Percentiles rank a stretch among this genome's conserved stretches.
Conservation (phyloP, 2,329 filamentous ascomycete genomes). For the Hypoxylon sp. region DNA sequence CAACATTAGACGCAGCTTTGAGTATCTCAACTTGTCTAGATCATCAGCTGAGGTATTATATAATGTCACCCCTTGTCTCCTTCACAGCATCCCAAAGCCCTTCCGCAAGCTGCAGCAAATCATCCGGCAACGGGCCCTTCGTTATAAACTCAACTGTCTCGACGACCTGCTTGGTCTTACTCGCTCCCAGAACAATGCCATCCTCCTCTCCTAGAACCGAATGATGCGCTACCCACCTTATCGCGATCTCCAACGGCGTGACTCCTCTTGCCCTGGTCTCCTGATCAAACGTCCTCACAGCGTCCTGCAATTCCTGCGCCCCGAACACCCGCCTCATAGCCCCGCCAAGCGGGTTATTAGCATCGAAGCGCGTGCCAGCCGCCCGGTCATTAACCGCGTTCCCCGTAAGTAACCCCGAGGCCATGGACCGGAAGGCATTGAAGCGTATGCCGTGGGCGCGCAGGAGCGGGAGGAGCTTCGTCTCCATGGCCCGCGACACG, state of each 20-base stretch:
- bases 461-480: conserved; percentile 55
- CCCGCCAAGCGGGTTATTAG: conserved; percentile 49
- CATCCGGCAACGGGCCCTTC: conserved; percentile 54
- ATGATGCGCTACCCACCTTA: conserved; percentile 56
- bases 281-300: conserved; percentile 53
- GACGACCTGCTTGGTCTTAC: conserved; percentile 52
- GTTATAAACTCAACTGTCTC: conserved; percentile 51
- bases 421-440: conserved; percentile 40
- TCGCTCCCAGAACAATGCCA: conserved; percentile 56
- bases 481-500: conserved; percentile 56
- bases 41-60: conserved; percentile 6
- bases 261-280: conserved; percentile 47
- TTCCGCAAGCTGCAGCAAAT: conserved; percentile 42
- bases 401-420: conserved; percentile 56
- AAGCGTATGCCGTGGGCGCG: conserved; percentile 51
- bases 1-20: background rate
- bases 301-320: conserved; percentile 48
- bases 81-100: conserved; percentile 48
- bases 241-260: conserved; percentile 54
- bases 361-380: conserved; percentile 51
- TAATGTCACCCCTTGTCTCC: conserved; percentile 39
- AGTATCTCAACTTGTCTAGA: too few relatives aligned
- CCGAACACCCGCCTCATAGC: conserved; percentile 52
- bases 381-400: conserved; percentile 50
- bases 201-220: conserved; percentile 50